phyloP scores from a whole-genome alignment of 2,329 filamentous ascomycete species.

The Botryotinia convoluta region DNA sequence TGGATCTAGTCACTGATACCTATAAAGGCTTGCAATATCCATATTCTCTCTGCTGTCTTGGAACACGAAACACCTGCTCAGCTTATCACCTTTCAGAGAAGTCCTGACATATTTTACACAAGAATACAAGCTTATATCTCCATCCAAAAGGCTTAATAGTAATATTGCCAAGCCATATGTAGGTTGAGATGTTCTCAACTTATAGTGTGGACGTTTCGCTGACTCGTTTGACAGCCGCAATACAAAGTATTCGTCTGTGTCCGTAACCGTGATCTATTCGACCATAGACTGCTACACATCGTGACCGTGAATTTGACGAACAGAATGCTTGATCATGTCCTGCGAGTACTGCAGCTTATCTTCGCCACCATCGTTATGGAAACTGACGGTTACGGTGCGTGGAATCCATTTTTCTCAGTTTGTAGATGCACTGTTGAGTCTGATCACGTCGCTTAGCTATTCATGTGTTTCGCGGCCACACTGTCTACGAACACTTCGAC shows the following conservation, averaged over 20 bases:
- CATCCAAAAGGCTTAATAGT: not conserved
- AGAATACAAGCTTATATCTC: not conserved
- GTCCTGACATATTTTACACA: not conserved
- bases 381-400: too few relatives aligned
- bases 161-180: not conserved
- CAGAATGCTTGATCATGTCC: not conserved
- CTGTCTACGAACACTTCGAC: not conserved
- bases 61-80: not conserved
- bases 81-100: not conserved
- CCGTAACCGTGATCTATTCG: not conserved
- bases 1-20: not conserved
- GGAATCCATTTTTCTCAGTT: too few relatives aligned
- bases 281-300: not conserved
- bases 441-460: too few relatives aligned
- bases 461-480: too few relatives aligned
- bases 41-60: not conserved
- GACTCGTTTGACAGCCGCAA: not conserved
- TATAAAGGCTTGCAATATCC: not conserved
- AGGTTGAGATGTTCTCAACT: not conserved
- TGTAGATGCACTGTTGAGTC: too few relatives aligned
- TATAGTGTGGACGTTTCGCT: not conserved
- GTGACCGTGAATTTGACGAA: not conserved
- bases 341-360: too few relatives aligned
- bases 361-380: too few relatives aligned
- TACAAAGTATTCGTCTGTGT: not conserved